Conservation (phyloP, 163 green algal species). For the Prototheca cutis region DNA sequence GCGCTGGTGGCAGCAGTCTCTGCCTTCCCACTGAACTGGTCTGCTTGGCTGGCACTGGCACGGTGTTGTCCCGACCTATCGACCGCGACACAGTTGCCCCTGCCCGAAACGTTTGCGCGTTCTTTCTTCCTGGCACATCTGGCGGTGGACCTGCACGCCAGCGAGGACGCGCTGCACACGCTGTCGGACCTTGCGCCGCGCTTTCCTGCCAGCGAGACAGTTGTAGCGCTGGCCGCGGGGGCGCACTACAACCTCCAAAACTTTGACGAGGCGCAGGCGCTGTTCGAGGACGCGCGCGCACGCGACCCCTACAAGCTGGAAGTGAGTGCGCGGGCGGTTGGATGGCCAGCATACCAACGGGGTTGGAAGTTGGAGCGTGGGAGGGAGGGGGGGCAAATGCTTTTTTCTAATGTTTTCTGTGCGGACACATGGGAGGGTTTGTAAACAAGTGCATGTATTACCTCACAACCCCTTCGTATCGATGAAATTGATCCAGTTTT, state of each 20-base stretch:
- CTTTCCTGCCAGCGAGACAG: slow-evolving; percentile 53
- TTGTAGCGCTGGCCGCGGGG: slow-evolving; percentile 48
- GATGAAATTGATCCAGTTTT: too few species aligned
- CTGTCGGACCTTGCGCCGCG: slow-evolving; percentile 31
- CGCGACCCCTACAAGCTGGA: slow-evolving; percentile 65
- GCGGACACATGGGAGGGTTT: too few species aligned
- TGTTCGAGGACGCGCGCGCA: slow-evolving; percentile 70
- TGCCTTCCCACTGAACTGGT: slow-evolving; percentile 71
- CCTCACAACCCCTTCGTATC: too few species aligned
- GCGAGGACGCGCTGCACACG: slow-evolving; percentile 53
- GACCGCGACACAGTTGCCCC: slow-evolving; percentile 12
- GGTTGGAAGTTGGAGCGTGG: neutral
- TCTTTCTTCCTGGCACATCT: slow-evolving; percentile 57
- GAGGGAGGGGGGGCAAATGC: neutral
- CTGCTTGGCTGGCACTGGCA: slow-evolving; percentile 54
- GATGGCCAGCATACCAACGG: too few species aligned
- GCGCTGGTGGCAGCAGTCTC: slow-evolving; percentile 45
- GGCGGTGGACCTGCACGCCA: slow-evolving; percentile 59
- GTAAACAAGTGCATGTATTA: too few species aligned
- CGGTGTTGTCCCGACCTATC: slow-evolving; percentile 28
- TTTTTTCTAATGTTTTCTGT: too few species aligned
- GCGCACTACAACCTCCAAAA: slow-evolving; percentile 80
- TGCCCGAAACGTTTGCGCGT: slow-evolving; percentile 60
- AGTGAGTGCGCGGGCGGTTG: too few species aligned
- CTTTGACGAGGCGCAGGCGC: slow-evolving; percentile 67